Evolutionary conservation across 768 basidiomycete genomes (phyloP).

Genomic region (Suillus subaureus): DNA sequence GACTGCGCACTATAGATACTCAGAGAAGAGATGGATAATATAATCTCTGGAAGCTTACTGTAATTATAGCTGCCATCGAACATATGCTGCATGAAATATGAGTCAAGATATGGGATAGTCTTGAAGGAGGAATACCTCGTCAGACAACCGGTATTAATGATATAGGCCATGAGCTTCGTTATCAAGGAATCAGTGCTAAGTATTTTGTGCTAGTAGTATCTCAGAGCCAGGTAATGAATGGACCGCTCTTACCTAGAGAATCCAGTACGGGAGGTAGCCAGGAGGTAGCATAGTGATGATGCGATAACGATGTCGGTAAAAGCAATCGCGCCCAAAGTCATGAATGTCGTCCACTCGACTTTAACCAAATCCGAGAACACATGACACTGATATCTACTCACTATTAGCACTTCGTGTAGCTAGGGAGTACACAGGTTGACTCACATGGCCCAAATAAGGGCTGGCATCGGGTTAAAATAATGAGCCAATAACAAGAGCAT

Average conservation of each 20-base stretch:
- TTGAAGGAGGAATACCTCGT: slow-evolving; percentile 3
- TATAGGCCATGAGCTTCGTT: background rate
- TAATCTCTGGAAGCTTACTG: background rate
- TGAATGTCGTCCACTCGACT: slow-evolving; percentile 2
- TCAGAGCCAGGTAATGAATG: background rate
- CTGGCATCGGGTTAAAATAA: background rate
- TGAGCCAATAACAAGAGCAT: background rate
- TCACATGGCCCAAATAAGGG: background rate
- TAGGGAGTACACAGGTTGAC: background rate
- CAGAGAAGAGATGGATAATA: background rate
- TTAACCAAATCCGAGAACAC: background rate
- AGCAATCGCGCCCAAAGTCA: background rate
- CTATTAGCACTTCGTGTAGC: background rate
- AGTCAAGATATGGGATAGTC: background rate
- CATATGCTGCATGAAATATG: background rate
- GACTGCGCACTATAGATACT: background rate
- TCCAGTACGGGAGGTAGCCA: background rate
- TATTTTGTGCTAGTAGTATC: background rate
- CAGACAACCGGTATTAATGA: background rate
- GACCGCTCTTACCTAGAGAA: background rate
- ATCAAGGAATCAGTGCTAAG: slow-evolving; percentile 5
- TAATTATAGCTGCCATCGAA: background rate
- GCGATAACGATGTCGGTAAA: background rate
- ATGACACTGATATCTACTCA: background rate
- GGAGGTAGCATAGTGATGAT: slow-evolving; percentile 8